A percentile compares a stretch with the other conserved stretches of the same genome.
Conservation (phyloP, 495 filamentous ascomycete species). For the Chaetomium fimeti region DNA sequence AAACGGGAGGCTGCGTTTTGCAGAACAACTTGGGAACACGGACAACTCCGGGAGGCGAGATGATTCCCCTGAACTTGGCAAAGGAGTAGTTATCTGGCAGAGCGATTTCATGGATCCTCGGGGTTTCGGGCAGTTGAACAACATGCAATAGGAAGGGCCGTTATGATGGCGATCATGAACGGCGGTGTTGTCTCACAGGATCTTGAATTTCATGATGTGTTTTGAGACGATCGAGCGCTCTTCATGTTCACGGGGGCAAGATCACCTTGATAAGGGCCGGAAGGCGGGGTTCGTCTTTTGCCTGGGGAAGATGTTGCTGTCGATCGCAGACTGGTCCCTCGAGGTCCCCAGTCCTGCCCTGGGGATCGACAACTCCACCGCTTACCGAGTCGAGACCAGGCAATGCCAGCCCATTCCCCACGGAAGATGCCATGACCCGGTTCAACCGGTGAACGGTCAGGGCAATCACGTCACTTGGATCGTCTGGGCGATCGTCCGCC, state of each 20-base stretch:
- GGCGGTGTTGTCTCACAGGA: neutral
- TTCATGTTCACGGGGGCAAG: neutral
- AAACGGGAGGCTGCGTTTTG: too few species aligned
- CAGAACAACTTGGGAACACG: too few species aligned
- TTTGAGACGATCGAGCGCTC: neutral
- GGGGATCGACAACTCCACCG: neutral
- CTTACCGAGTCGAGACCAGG: neutral
- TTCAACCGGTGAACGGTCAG: neutral
- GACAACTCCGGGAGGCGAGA: too few species aligned
- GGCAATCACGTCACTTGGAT: conserved; percentile 14
- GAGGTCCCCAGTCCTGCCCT: neutral
- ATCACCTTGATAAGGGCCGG: neutral
- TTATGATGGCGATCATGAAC: neutral
- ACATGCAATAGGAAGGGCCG: too few species aligned
- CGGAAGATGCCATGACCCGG: neutral
- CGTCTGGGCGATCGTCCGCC: conserved; percentile 3
- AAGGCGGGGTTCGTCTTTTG: neutral
- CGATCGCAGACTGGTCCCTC: neutral
- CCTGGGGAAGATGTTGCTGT: neutral
- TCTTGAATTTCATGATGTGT: neutral
- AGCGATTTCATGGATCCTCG: too few species aligned
- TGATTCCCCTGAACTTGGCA: too few species aligned
- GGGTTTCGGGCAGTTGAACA: too few species aligned
- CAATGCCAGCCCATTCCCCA: neutral
- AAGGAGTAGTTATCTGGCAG: too few species aligned